Base-by-base conservation (phyloP, 2,329 filamentous ascomycete species). In the Pyrenophora seminiperda region DNA sequence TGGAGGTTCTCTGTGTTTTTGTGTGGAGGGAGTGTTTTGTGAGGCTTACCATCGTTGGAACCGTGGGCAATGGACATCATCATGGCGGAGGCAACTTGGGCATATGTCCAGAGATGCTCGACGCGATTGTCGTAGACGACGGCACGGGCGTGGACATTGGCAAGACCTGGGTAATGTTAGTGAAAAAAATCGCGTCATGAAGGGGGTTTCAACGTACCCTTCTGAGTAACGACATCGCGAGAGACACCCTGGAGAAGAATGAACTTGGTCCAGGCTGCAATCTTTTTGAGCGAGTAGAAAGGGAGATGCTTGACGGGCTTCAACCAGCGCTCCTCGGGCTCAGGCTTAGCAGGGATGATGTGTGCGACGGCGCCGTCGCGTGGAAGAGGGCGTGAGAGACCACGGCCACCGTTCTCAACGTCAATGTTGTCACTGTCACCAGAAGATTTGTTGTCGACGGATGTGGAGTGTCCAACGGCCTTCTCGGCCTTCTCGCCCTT, bases 11-110 rank as follows among this genome's bases (percentile, higher is more conserved):
- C n/a, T n/a, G n/a, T n/a, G 37, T 18, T 10, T 13, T 19, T 39
- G 3, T 41, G 17, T 20, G 3, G 4, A 1, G 9, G 0, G 19
- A 2, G 3, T 7, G 2, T 3, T 15, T 6, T 1, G 2, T n/a
- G 4, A 2, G 7, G 13, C 48, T 37, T 33, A 50, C 48, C 48
- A 56, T 88, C 85, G 68, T 88, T 88, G 58, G 84, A 83, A 19
- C 85, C 85, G 72, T 88, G 87, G 1, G 86, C 85, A 64, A 90
- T 89, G 1, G 85, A 88, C 24, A 86, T 86, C 50, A 86, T 89
- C 76, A 85, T 87, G 50, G 87, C 87, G 31, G 86, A 69, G 38
- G 74, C 55, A 41, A 72, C 66, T 47, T 72, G 69, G 34, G 66
- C 65, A 43, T 70, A 80, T 0, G 77, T 77, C 72, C 73, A 79